phyloP scores from a whole-genome alignment of 163 green algal genomes.

The Chlorella variabilis region DNA sequence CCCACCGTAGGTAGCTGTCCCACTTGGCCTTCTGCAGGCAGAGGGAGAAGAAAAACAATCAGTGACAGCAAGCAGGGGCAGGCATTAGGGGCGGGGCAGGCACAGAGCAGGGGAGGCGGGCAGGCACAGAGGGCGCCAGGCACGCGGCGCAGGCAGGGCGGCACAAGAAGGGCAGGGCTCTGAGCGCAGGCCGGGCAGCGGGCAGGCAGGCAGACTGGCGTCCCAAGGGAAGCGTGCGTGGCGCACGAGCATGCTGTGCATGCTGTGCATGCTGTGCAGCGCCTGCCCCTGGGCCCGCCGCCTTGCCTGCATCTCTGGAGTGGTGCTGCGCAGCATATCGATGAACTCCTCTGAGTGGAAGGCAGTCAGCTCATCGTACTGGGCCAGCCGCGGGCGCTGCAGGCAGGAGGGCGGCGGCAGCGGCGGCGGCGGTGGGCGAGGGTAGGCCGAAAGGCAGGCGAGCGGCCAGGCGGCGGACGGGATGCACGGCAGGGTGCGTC shows the following conservation, averaged over 20 bases:
- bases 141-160: neutral
- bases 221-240: too few relatives aligned
- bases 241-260: neutral
- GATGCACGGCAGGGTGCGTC: neutral
- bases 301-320: slow-evolving; percentile 58
- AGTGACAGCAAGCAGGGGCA: too few relatives aligned
- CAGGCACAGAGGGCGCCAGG: neutral
- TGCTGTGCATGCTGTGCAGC: neutral
- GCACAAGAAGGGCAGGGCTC: too few relatives aligned
- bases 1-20: slow-evolving; percentile 38
- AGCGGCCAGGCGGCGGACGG: too few relatives aligned
- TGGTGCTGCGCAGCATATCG: slow-evolving; percentile 76
- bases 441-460: neutral
- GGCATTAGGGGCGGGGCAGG: neutral
- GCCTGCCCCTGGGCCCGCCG: too few relatives aligned
- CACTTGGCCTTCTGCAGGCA: slow-evolving; percentile 28
- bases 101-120: neutral
- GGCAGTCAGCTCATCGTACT: slow-evolving; percentile 68
- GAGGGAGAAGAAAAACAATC: neutral
- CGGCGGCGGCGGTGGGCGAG: too few relatives aligned
- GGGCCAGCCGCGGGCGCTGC: slow-evolving; percentile 67
- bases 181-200: too few relatives aligned
- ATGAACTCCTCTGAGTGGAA: slow-evolving; percentile 89
- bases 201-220: too few relatives aligned
- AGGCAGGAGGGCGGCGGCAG: too few relatives aligned